These are phyloP conservation scores for Serendipita sp. DNA, from an alignment of 768 basidiomycete species.

Conservation along the genomic window DNA sequence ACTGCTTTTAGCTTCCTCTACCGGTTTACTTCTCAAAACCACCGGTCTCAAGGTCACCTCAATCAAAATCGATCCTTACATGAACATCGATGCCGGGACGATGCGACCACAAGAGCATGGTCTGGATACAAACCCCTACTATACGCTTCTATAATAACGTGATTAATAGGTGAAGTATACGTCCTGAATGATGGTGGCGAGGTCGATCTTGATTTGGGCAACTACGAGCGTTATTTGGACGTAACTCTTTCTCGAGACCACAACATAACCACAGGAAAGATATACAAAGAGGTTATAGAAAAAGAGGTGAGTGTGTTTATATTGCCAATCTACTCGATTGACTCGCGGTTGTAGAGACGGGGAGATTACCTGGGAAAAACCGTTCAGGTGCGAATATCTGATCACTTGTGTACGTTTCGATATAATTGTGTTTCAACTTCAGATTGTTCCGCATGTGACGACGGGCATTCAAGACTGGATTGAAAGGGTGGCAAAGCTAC, in stretches of 20 bases:
- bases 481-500: conserved; percentile 81
- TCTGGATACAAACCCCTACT: conserved; percentile 23
- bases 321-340: conserved; percentile 27
- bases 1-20: conserved; percentile 66
- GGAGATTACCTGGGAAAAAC: conserved; percentile 84
- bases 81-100: conserved; percentile 99
- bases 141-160: conserved; percentile 6
- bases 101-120: conserved; percentile 99
- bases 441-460: conserved; percentile 94
- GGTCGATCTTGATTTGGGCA: conserved; percentile 93
- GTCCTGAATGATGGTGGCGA: conserved; percentile 97
- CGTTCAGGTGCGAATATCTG: conserved; percentile 49
- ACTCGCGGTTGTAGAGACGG: conserved; percentile 24
- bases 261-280: conserved; percentile 98
- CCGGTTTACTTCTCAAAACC: conserved; percentile 87
- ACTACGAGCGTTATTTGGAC: conserved; percentile 95
- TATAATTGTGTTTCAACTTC: background rate
- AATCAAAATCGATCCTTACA: conserved; percentile 99
- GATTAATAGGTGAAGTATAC: conserved; percentile 75
- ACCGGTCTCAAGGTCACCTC: conserved; percentile 92
- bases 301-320: conserved; percentile 51
- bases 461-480: conserved; percentile 99
- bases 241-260: conserved; percentile 88
- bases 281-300: conserved; percentile 92
- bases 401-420: background rate